Evolutionary conservation across 306 rosid genomes (phyloP).

Genomic region (Sophora flavescens): DNA sequence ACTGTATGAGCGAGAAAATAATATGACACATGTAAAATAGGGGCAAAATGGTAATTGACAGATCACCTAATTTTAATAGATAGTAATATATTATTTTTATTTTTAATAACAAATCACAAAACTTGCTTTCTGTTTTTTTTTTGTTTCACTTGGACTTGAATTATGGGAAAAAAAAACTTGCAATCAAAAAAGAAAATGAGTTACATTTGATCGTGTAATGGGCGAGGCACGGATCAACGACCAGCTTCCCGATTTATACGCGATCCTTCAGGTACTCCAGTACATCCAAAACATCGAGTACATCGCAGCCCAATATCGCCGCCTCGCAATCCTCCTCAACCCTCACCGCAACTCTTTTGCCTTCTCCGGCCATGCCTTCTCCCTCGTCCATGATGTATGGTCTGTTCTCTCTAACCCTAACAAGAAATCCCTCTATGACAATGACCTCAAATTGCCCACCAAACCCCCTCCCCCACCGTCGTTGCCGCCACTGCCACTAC

Average conservation of each 20-base stretch:
- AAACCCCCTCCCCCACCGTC: constrained; percentile 38
- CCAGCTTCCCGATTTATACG: constrained; percentile 68
- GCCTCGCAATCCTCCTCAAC: constrained; percentile 72
- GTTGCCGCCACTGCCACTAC: constrained; percentile 38
- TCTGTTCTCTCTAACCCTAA: constrained; percentile 66
- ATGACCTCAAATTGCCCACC: constrained; percentile 56
- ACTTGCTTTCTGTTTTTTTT: no score
- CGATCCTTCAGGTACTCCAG: constrained; percentile 67
- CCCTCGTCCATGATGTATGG: constrained; percentile 87
- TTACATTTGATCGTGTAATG: no score
- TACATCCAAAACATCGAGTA: constrained; percentile 71
- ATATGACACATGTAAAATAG: no score
- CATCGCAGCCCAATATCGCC: constrained; percentile 79
- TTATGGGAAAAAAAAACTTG: no score
- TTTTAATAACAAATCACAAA: no score
- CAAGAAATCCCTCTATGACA: constrained; percentile 70
- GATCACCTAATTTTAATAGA: no score
- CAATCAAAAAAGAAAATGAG: no score
- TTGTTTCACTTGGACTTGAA: no score
- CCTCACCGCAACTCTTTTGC: constrained; percentile 69
- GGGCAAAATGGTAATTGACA: no score
- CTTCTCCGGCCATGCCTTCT: constrained; percentile 69
- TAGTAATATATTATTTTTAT: no score
- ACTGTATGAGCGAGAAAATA: no score
- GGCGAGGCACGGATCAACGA: constrained; percentile 70